These are phyloP conservation scores for Picea glauca DNA, from an alignment of 75 land plant genomes.

Conservation along the genomic window DNA sequence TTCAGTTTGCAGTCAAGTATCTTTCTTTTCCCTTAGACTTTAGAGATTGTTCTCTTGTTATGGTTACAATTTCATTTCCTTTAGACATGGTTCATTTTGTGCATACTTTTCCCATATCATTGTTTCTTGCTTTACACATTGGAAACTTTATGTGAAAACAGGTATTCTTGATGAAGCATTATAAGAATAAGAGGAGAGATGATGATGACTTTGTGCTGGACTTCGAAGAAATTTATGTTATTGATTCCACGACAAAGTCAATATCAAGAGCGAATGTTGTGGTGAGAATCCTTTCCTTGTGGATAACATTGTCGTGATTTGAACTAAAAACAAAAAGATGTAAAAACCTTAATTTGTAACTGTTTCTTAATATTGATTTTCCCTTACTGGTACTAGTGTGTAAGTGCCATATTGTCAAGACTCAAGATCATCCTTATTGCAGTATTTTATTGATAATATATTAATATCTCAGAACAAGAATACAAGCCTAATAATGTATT, in stretches of 20 bases:
- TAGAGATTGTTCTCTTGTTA: background rate
- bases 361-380: background rate
- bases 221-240: slow-evolving; percentile 94
- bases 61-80: background rate
- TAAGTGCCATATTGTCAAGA: background rate
- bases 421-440: background rate
- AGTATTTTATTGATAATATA: background rate
- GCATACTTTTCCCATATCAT: background rate
- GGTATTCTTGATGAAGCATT: slow-evolving; percentile 94
- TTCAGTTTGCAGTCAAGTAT: background rate
- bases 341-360: background rate
- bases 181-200: slow-evolving; percentile 58
- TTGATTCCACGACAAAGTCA: slow-evolving; percentile 82
- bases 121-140: slow-evolving; percentile 6
- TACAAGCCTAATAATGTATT: background rate
- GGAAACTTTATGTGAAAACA: slow-evolving; percentile 19
- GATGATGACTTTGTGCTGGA: slow-evolving; percentile 81
- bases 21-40: background rate
- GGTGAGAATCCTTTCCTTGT: slow-evolving; percentile 35
- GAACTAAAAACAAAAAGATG: background rate
- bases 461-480: background rate
- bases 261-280: slow-evolving; percentile 87
- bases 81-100: background rate
- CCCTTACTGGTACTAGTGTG: background rate
- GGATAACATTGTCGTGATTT: background rate